These are phyloP conservation scores for Yueomyces sp. DNA, from an alignment of 1,139 yeast genomes.

Conservation along the genomic window DNA sequence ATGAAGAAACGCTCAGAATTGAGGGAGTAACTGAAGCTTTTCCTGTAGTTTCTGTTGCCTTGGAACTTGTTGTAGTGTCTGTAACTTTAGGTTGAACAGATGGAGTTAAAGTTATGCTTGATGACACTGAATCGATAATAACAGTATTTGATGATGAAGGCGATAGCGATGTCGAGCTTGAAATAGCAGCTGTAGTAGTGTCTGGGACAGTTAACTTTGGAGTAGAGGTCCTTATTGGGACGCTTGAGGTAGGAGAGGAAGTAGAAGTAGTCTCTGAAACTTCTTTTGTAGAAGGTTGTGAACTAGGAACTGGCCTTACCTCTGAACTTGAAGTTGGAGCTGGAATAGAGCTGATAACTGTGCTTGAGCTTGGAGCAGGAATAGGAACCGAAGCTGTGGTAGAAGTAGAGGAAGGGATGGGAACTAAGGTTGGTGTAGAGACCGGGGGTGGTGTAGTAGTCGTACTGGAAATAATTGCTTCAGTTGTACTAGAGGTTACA, in stretches of 20 bases:
- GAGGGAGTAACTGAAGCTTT: not conserved
- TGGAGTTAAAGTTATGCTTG: not conserved
- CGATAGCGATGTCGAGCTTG: not conserved
- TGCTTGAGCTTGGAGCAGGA: not conserved
- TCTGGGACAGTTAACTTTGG: not conserved
- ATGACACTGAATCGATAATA: not conserved
- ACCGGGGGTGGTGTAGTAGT: not conserved
- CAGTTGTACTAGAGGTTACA: not conserved
- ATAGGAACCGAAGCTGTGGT: not conserved
- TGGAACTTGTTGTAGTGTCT: not conserved
- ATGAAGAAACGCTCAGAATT: not conserved
- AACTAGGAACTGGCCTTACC: too few species aligned
- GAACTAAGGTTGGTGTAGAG: not conserved
- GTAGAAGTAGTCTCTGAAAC: not conserved
- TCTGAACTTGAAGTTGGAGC: not conserved
- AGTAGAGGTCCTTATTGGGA: not conserved
- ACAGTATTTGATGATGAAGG: not conserved
- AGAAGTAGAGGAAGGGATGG: not conserved
- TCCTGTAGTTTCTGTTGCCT: not conserved
- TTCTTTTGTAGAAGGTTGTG: not conserved
- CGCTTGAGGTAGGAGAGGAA: not conserved
- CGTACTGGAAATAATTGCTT: not conserved
- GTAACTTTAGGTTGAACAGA: not conserved
- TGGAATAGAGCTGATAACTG: not conserved
- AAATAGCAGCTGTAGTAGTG: not conserved